These are phyloP conservation scores for Pleurozium schreberi DNA, from an alignment of 225 moss, liverwort and hornwort species.

Conservation along the genomic window DNA sequence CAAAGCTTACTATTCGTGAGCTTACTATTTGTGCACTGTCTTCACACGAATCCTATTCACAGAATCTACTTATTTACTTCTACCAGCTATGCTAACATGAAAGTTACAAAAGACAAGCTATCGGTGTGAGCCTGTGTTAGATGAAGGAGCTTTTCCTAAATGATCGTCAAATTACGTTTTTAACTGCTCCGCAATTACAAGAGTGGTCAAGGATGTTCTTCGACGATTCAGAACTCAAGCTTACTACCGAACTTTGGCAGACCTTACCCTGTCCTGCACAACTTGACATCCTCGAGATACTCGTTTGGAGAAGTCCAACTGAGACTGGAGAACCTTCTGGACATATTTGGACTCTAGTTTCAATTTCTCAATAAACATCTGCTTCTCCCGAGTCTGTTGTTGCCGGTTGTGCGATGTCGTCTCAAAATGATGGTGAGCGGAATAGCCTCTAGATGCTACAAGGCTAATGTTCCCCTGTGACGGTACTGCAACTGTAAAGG, in stretches of 20 bases:
- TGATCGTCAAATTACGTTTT: not conserved
- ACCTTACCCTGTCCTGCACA: constrained; percentile 18
- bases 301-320: constrained; percentile 55
- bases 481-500: constrained; percentile 73
- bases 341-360: constrained; percentile 39
- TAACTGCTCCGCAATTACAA: not conserved
- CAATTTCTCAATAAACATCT: constrained; percentile 30
- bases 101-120: not conserved
- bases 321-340: constrained; percentile 27
- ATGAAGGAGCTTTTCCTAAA: not conserved
- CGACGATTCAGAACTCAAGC: not conserved
- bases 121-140: not conserved
- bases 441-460: constrained; percentile 52
- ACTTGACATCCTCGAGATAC: constrained; percentile 60
- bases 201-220: not conserved
- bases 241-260: constrained; percentile 2
- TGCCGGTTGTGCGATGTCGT: constrained; percentile 2
- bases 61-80: not conserved
- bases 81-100: not conserved
- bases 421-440: not conserved
- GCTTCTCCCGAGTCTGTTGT: not conserved
- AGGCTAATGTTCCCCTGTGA: constrained; percentile 79
- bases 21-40: not conserved
- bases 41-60: not conserved
- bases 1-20: not conserved